These are phyloP conservation scores for Penicillium sclerotiorum DNA, from an alignment of 2,329 filamentous ascomycete genomes.

Conservation along the genomic window DNA sequence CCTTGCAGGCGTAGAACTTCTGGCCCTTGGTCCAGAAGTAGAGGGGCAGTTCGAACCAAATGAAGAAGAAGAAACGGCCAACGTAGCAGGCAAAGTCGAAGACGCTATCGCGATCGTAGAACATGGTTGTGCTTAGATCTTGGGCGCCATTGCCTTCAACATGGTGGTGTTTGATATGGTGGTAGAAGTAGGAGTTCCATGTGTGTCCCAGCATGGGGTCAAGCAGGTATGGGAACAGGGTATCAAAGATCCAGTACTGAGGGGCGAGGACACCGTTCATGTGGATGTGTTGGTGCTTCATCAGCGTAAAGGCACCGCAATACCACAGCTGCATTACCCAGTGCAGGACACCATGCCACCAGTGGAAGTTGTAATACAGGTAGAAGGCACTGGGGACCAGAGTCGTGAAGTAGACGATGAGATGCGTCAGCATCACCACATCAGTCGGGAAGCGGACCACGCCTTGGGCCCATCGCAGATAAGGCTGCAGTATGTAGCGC, in stretches of 20 bases:
- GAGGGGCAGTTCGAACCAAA: constrained; percentile 73
- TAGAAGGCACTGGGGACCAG: constrained; percentile 69
- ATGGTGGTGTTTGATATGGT: constrained; percentile 85
- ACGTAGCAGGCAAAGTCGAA: constrained; percentile 71
- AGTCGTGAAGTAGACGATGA: constrained; percentile 71
- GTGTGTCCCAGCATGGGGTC: constrained; percentile 81
- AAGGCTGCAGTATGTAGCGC: constrained; percentile 60
- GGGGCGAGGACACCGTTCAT: constrained; percentile 68
- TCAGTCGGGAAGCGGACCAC: constrained; percentile 69
- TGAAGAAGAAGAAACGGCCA: constrained; percentile 70
- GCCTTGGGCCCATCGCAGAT: constrained; percentile 57
- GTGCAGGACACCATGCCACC: constrained; percentile 68
- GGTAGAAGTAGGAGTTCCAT: constrained; percentile 83
- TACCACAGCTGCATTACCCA: constrained; percentile 67
- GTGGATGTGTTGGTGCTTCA: constrained; percentile 86
- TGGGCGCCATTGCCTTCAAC: constrained; percentile 78
- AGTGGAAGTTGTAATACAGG: constrained; percentile 68
- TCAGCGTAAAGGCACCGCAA: constrained; percentile 73
- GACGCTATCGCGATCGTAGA: constrained; percentile 72
- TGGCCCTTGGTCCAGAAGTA: constrained; percentile 72
- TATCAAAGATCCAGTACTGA: constrained; percentile 60
- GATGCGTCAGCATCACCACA: constrained; percentile 76
- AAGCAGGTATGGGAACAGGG: constrained; percentile 69
- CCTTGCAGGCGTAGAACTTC: constrained; percentile 55
- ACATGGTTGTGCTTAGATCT: constrained; percentile 74